Evolutionary conservation across 2,329 filamentous ascomycete species (phyloP).

Genomic region (Lachnellula arida): DNA sequence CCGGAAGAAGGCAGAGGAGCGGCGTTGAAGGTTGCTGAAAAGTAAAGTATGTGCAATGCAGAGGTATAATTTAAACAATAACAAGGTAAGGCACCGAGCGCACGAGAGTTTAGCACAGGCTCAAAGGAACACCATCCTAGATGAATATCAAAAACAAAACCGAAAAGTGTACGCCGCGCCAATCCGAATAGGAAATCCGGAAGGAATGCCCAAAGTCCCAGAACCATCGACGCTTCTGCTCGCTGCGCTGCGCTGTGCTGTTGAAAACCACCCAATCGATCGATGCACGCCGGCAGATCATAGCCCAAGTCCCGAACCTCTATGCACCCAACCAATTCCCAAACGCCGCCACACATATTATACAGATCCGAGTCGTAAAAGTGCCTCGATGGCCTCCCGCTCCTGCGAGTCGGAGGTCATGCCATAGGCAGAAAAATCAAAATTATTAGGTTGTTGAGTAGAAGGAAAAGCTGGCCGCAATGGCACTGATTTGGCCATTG

Average conservation of each 20-base stretch:
- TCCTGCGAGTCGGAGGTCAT: slow-evolving; percentile 61
- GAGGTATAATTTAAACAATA: slow-evolving; percentile 10
- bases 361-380: slow-evolving; percentile 76
- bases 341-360: slow-evolving; percentile 38
- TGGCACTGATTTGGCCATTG: slow-evolving; percentile 31
- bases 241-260: slow-evolving; percentile 25
- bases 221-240: slow-evolving; percentile 20
- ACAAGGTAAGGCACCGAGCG: slow-evolving; percentile 24
- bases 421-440: slow-evolving; percentile 43
- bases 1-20: slow-evolving; percentile 5
- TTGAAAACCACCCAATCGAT: slow-evolving; percentile 24
- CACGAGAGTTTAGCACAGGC: slow-evolving; percentile 31
- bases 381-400: slow-evolving; percentile 75
- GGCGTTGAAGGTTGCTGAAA: slow-evolving; percentile 13
- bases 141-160: slow-evolving; percentile 18
- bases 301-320: slow-evolving; percentile 15
- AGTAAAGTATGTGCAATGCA: slow-evolving; percentile 16
- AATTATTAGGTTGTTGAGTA: slow-evolving; percentile 41
- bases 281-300: slow-evolving; percentile 32
- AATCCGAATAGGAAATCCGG: not conserved
- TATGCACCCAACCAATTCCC: slow-evolving; percentile 22
- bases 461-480: slow-evolving; percentile 11
- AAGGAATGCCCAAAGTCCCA: slow-evolving; percentile 13
- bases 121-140: slow-evolving; percentile 22
- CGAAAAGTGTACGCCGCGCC: slow-evolving; percentile 23